A percentile compares a stretch with the other conserved stretches of the same genome.
Evolutionary conservation across 352 stramenopile genomes (phyloP).

Genomic region (Pythium diclinum): DNA sequence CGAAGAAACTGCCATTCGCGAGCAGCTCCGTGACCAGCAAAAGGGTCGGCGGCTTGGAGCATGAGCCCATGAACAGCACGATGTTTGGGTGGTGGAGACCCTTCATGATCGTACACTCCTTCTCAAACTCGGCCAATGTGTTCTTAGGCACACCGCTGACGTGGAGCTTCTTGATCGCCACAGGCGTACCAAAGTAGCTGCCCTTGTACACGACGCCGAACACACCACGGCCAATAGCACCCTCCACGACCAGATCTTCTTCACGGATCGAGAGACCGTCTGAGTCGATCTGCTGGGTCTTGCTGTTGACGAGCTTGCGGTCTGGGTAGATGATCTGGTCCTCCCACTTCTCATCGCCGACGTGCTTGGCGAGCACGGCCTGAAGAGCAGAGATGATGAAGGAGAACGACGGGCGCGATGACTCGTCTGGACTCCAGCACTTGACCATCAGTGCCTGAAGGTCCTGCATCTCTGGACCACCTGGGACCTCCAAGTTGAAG

Average conservation of each 20-base stretch:
- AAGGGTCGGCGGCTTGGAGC: conserved; percentile 94
- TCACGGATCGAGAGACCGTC: conserved; percentile 78
- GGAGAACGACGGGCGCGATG: conserved; percentile 74
- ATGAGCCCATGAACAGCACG: conserved; percentile 97
- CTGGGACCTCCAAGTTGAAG: conserved; percentile 45
- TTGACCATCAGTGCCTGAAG: conserved; percentile 64
- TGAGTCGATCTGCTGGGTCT: conserved; percentile 42
- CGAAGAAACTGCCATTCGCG: conserved; percentile 80
- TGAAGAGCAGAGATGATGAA: conserved; percentile 78
- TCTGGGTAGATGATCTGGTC: conserved; percentile 83
- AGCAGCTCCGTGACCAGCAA: conserved; percentile 95
- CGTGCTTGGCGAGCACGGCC: conserved; percentile 60
- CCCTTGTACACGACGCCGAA: conserved; percentile 84
- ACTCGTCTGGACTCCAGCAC: conserved; percentile 75
- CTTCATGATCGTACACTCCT: conserved; percentile 85
- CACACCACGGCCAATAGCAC: conserved; percentile 67
- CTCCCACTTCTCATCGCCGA: conserved; percentile 78
- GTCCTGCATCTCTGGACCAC: conserved; percentile 57
- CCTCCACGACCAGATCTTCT: conserved; percentile 70
- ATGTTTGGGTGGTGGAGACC: conserved; percentile 96
- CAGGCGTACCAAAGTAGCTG: conserved; percentile 79
- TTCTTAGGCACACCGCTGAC: conserved; percentile 79
- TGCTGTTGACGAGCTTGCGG: conserved; percentile 61
- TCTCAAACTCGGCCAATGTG: conserved; percentile 78
- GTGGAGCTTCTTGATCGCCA: conserved; percentile 84